A percentile compares a stretch with the other conserved stretches of the same genome.
Conservation (phyloP, 2,329 filamentous ascomycete genomes). For the Intubia oerlemansii region DNA sequence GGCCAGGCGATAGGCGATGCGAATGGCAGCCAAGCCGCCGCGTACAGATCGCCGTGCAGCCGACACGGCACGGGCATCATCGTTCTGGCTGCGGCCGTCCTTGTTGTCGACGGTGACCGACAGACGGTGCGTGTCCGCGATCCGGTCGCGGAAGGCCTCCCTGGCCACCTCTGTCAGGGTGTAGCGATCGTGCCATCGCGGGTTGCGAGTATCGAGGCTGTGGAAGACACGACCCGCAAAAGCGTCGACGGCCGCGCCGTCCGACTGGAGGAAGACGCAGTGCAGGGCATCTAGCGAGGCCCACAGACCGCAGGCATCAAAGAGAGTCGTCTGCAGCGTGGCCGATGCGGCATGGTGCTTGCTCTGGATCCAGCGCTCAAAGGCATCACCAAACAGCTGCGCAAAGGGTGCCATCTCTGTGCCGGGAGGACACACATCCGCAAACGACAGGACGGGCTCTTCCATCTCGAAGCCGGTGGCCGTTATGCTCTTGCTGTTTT, state of each 20-base stretch:
- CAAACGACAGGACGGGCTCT: slow-evolving; percentile 32
- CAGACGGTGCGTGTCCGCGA: slow-evolving; percentile 22
- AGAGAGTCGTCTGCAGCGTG: slow-evolving; percentile 43
- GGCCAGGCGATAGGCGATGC: slow-evolving; percentile 43
- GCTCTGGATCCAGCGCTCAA: slow-evolving; percentile 56
- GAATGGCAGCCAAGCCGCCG: slow-evolving; percentile 38
- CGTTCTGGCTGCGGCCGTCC: neutral
- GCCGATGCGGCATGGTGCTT: slow-evolving; percentile 51
- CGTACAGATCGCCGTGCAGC: slow-evolving; percentile 35
- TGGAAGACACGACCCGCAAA: slow-evolving; percentile 54
- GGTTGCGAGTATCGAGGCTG: slow-evolving; percentile 40
- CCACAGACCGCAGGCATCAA: slow-evolving; percentile 46
- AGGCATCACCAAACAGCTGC: slow-evolving; percentile 49
- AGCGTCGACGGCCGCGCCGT: slow-evolving; percentile 44
- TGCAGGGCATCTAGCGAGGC: slow-evolving; percentile 44
- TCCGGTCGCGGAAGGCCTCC: slow-evolving; percentile 38
- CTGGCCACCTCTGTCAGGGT: slow-evolving; percentile 59
- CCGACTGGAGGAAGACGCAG: slow-evolving; percentile 52
- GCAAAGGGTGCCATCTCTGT: slow-evolving; percentile 43
- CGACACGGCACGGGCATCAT: slow-evolving; percentile 15
- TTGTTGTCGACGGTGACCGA: neutral
- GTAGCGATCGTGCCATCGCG: slow-evolving; percentile 61
- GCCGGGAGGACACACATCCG: slow-evolving; percentile 27
- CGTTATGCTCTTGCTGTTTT: slow-evolving; percentile 11
- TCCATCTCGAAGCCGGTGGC: slow-evolving; percentile 8